Base-by-base conservation (phyloP, 164 flowering plant genomes). In the Sextonia rubra region DNA sequence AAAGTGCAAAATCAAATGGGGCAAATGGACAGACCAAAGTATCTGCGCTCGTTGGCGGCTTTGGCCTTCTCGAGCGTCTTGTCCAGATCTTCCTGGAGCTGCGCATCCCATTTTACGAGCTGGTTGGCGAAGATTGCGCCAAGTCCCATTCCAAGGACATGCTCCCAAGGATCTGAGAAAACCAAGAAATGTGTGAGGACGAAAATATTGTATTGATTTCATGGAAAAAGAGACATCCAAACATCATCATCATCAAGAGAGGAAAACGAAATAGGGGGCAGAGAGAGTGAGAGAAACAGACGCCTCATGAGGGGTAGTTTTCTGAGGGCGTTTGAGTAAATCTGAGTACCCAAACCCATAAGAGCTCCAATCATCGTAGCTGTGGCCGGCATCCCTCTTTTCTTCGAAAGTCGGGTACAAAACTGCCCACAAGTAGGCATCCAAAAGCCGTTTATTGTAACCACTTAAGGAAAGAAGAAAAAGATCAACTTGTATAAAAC, bases 261-360 rank as follows among this genome's bases (percentile, higher is more conserved):
- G 11, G 17, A 52, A 61, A 25, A 68, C 47, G 15, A 48, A 55
- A 44, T n/a, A 27, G 73, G 44, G 44, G 8, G 5, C 52, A 30
- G 25, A 56, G 11, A 37, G 27, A 68, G 15, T 44, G 61, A 64
- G 58, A 2, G 29, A 69, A 24, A 66, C 84, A 68, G 78, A 92
- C 99, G 98, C 73, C 98, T 84, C 98, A 92, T 94, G 85, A 83
- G 83, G 18, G 99, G 98, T 30, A 94, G 98, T 73, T 94, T 94
- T 60, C 99, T 94, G 73, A 94, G 98, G 76, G 93, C 93, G 47
- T 94, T 94, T 62, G 98, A 94, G 76, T 94, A n/a, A 89, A 94
- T 81, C 88, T 94, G 99, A 72, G 96, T 93, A 47, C 93, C 90
- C 68, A 94, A 61, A 22, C 99, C 99, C 77, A 94, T 77, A 5